Evolutionary conservation across 495 filamentous ascomycete genomes (phyloP).

Genomic region (Chaetomium tenue): DNA sequence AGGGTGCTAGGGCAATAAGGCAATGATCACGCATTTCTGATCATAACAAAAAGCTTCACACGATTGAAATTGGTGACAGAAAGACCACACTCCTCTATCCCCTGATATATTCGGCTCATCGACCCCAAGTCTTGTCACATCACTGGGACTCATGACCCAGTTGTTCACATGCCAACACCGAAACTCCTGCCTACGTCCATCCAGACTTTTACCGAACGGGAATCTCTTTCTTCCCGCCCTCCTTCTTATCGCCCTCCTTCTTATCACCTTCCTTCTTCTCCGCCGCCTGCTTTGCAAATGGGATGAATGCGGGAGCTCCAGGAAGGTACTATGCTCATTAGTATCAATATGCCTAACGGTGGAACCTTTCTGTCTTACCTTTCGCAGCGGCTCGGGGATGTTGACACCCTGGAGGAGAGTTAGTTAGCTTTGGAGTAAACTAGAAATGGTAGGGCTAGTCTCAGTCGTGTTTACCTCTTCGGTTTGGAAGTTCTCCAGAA

Average conservation of each 20-base stretch:
- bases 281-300: constrained; percentile 56
- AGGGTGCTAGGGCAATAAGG: neutral
- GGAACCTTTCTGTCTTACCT: constrained; percentile 19
- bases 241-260: constrained; percentile 44
- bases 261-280: constrained; percentile 8
- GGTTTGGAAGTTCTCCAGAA: constrained; percentile 95
- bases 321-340: constrained; percentile 68
- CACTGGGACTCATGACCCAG: neutral
- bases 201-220: constrained; percentile 26
- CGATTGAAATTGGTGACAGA: neutral
- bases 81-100: neutral
- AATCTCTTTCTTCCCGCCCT: constrained; percentile 39
- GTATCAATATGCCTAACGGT: neutral
- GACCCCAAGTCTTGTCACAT: neutral
- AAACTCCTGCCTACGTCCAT: neutral
- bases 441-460: too few species aligned
- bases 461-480: constrained; percentile 62
- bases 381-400: constrained; percentile 82
- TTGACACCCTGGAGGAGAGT: constrained; percentile 61
- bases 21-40: neutral
- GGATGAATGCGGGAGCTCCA: constrained; percentile 80
- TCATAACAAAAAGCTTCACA: neutral
- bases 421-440: constrained; percentile 1
- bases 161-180: neutral
- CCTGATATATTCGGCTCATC: neutral